Base-by-base conservation (phyloP, 352 stramenopile species). In the Thalassiosira ordinaria region DNA sequence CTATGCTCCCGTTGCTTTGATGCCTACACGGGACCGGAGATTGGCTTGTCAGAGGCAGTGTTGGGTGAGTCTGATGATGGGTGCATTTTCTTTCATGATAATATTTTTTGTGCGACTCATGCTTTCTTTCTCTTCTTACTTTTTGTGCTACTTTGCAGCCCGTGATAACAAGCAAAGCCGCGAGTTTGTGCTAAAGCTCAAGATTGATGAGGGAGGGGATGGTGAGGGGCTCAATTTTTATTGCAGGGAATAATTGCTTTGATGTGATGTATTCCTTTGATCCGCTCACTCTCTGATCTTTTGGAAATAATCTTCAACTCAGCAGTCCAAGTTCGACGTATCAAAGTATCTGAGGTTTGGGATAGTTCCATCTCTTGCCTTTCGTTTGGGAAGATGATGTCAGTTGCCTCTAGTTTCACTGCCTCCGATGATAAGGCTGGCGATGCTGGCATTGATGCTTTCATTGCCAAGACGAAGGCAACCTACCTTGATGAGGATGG, bases 401-500 rank as follows among this genome's bases (percentile, higher is more conserved):
- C 62, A 0, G 49, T 89, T n/a, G 67, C 72, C 18, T 85, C 81
- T 33, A 70, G 56, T 24, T 88, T 81, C 22, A 22, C 65, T 44
- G 20, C n/a, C 11, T 18, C 20, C 0, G 63, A 64, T 0, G 22
- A 49, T n/a, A 27, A 75, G 11, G 59, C 75, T 41, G 80, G 76
- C 26, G 60, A 70, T 26, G 51, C 73, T 1, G 63, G 29, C 16
- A 51, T 89, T 31, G 52, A 22, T 57, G 26, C 67, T 33, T 76
- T 76, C 39, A 55, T 59, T 52, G 31, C 61, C 14, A 77, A 77
- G 20, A 55, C 57, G 37, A 80, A 55, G 18, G 69, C 56, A 46
- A 90, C 78, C 2, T 93, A 93, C 53, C 80, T 88, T 33, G 89
- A 93, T 72, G 74, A 80, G 46, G 88, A 93, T 65, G 75, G 87